Base-by-base conservation (phyloP, 1,284 basidiomycete genomes). In the Ganoderma sinense region DNA sequence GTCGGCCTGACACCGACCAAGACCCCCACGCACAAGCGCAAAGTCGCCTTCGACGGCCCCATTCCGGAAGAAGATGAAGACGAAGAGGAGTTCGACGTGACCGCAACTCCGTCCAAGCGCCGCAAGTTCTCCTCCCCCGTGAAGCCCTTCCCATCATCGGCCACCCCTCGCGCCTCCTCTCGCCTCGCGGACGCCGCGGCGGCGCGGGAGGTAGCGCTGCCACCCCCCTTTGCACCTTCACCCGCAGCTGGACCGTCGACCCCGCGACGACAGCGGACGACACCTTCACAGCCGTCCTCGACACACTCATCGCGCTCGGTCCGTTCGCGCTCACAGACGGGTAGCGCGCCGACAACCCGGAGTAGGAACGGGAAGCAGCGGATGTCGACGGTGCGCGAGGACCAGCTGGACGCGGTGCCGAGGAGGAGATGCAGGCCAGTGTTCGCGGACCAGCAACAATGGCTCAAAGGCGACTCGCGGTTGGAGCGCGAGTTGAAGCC, bases 21-120 rank as follows among this genome's bases (percentile, higher is more conserved):
- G 67, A 78, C 77, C 40, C 78, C 75, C 16, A 73, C 71, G 1
- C 75, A 75, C 67, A 79, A 79, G 64, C 78, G 78, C 59, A 78
- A 78, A 58, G 77, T 78, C n/a, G 75, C 73, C 31, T 78, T 79
- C 56, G 73, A 71, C 61, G 72, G 70, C 16, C 69, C 72, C 23
- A 66, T 73, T n/a, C 69, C 66, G 3, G 75, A 75, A 29, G 74
- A 65, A 14, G 74, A 75, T 58, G 74, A 73, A 16, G 53, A 56
- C 16, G 73, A 74, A 31, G 69, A 69, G 36, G 69, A 69, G 48
- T 71, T 71, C 62, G 75, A 74, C 29, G 65, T 71, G 64, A 67
- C 70, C 55, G 74, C 77, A 14, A 78, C 77, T 11, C 78, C 77
- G 0, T 75, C 76, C n/a, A 78, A 77, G 71, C 69, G 73, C 11